Conservation (phyloP, 148 eudicot genomes). For the Silene conica region DNA sequence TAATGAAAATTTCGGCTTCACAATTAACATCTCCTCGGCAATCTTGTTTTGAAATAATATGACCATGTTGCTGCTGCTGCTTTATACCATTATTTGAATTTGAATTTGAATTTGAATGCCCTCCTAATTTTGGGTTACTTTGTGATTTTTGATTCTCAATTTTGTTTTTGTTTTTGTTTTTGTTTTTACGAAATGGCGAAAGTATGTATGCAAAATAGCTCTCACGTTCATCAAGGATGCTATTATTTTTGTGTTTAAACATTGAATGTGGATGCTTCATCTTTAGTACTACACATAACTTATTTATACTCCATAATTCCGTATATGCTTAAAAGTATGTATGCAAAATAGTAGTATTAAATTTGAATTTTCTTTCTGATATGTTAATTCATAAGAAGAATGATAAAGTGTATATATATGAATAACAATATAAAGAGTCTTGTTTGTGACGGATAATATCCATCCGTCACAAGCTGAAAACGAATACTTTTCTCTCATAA, state of each 20-base stretch:
- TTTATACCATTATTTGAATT: neutral
- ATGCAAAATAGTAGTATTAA: too few relatives aligned
- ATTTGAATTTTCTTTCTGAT: neutral
- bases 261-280: neutral
- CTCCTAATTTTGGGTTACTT: neutral
- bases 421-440: too few relatives aligned
- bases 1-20: conserved; percentile 19
- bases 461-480: too few relatives aligned
- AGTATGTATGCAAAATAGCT: conserved; percentile 11
- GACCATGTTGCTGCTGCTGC: neutral
- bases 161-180: conserved; percentile 11
- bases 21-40: conserved; percentile 11
- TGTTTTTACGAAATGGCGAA: conserved; percentile 5
- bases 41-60: neutral
- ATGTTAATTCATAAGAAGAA: neutral
- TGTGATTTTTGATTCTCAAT: neutral
- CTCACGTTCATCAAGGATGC: conserved; percentile 6
- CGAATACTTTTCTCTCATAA: too few relatives aligned
- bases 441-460: too few relatives aligned
- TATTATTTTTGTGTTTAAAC: neutral
- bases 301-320: too few relatives aligned
- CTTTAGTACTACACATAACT: too few relatives aligned
- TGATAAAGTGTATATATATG: too few relatives aligned
- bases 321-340: neutral
- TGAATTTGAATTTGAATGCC: neutral